Base-by-base conservation (phyloP, 805 yeast species). In the Pichia rugopelliculosa region DNA sequence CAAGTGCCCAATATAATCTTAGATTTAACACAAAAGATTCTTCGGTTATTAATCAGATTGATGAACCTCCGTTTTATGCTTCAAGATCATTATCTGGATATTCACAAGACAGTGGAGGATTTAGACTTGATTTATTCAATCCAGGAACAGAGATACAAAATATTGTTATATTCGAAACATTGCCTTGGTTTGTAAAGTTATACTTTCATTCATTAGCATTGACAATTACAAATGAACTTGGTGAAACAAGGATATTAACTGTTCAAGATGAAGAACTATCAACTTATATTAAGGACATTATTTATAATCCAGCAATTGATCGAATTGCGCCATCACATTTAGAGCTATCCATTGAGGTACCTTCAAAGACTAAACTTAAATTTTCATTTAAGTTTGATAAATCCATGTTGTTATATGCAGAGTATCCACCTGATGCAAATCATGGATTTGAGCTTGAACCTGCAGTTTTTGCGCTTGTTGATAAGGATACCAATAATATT, bases 351-450 rank as follows among this genome's bases (percentile, higher is more conserved):
- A 59, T 91, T 20, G 60, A 57, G 0, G 60, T 91, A 3, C 97
- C 97, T 0, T 75, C 90, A 2, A 59, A 70, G 3, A 72, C 81
- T 13, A 72, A 80, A 7, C 62, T 85, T 40, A 74, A 83, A 1
- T 55, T 88, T 45, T 79, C 84, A 3, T 86, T 86, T 61, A 77
- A 82, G 47, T 90, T 91, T 60, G 98, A 93, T 61, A 93, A 90
- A 63, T 81, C 96, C 0, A 72, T 93, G 61, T 72, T 93, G 26
- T 75, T 83, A 48, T 81, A 86, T 51, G 85, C 89, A 3, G 98
- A 93, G 62, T 93, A 93, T 59, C 99, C 99, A n/a, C 99, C 99
- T 1, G 99, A 93, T 70, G 98, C 99, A 2, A 93, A 93, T 62
- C 97, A 93, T 58, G 99, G 99, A 0, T 93, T 93, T 66, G 91